Evolutionary conservation across 2,329 filamentous ascomycete genomes (phyloP).

Genomic region (Epichloe sylvatica): DNA sequence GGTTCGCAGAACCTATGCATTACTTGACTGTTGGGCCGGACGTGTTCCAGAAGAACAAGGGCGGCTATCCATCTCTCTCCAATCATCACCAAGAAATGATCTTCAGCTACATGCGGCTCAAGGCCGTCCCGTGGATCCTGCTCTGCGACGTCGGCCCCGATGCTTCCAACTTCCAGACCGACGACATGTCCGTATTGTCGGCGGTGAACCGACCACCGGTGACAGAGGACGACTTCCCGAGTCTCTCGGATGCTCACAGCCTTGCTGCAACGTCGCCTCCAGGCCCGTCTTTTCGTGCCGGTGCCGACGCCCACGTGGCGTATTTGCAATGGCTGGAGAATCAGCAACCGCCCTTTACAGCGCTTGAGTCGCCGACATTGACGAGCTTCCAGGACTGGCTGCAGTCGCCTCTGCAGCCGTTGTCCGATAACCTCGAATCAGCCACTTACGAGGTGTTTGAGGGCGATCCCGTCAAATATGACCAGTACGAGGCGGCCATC

Average conservation of each 20-base stretch:
- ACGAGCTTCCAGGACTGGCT: conserved; percentile 76
- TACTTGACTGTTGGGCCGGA: conserved; percentile 41
- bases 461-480: conserved; percentile 94
- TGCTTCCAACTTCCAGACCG: conserved; percentile 17
- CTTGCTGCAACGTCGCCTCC: conserved; percentile 5
- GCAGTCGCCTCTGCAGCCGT: conserved; percentile 83
- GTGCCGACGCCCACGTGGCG: conserved; percentile 42
- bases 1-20: conserved; percentile 56
- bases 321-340: conserved; percentile 78
- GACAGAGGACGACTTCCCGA: conserved; percentile 48
- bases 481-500: conserved; percentile 83
- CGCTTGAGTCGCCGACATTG: conserved; percentile 37
- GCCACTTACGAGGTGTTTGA: conserved; percentile 98
- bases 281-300: conserved; percentile 17
- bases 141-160: conserved; percentile 47
- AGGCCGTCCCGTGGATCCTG: conserved; percentile 47
- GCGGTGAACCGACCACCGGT: conserved; percentile 18
- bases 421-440: conserved; percentile 92
- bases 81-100: conserved; percentile 48
- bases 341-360: conserved; percentile 52
- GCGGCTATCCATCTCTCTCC: conserved; percentile 47
- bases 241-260: conserved; percentile 51
- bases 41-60: conserved; percentile 46
- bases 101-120: conserved; percentile 49
- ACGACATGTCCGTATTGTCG: conserved; percentile 11